Percentiles rank a stretch among this genome's conserved stretches.
phyloP scores from a whole-genome alignment of 768 basidiomycete genomes.

The Kwoniella botswanensis region DNA sequence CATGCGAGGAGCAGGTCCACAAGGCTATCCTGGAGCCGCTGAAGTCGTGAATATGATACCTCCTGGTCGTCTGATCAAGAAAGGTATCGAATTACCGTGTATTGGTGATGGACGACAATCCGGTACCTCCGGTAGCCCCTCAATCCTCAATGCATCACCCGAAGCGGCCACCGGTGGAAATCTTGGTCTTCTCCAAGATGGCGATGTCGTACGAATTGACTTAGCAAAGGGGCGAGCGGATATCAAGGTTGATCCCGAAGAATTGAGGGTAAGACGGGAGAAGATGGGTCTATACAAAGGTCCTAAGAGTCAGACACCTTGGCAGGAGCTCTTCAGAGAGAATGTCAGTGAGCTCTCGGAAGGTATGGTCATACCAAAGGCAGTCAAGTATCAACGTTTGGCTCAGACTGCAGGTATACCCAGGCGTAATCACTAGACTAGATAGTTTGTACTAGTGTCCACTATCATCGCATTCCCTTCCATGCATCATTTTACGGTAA shows the following conservation, averaged over 20 bases:
- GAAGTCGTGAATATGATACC: conserved; percentile 58
- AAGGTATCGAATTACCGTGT: conserved; percentile 56
- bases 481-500: too few relatives aligned
- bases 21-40: conserved; percentile 52
- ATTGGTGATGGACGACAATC: conserved; percentile 57
- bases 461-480: too few relatives aligned
- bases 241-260: conserved; percentile 47
- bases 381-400: conserved; percentile 54
- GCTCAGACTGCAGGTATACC: conserved; percentile 49
- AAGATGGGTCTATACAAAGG: conserved; percentile 41
- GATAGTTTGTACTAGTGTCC: too few relatives aligned
- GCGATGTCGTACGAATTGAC: conserved; percentile 51
- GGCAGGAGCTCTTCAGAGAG: conserved; percentile 56
- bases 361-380: conserved; percentile 54
- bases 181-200: conserved; percentile 49
- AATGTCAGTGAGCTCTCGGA: conserved; percentile 53
- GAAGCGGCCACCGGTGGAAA: conserved; percentile 54
- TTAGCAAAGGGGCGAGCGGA: conserved; percentile 45
- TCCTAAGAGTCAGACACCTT: conserved; percentile 54
- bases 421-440: conserved; percentile 46
- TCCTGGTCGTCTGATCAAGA: conserved; percentile 50
- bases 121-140: conserved; percentile 54
- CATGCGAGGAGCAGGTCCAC: conserved; percentile 56
- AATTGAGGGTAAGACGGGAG: conserved; percentile 32
- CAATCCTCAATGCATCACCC: conserved; percentile 56